Base-by-base conservation (phyloP, 2,329 filamentous ascomycete genomes). In the Aspergillus sp. region DNA sequence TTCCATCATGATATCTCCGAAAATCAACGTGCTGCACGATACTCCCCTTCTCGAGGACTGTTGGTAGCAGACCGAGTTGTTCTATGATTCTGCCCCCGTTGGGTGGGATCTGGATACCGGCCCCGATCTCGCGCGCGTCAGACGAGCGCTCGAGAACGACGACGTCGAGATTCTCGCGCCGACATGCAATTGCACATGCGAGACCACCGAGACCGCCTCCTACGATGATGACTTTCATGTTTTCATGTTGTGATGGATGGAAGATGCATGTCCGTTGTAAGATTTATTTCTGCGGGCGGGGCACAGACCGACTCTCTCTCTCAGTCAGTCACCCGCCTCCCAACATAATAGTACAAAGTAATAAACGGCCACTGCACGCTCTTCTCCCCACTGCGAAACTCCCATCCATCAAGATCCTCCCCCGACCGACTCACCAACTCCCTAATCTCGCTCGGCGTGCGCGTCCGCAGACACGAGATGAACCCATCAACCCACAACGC, bases 401-500 rank as follows among this genome's bases (percentile, higher is more conserved):
- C 59, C 65, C 65, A 65, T 4, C 53, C 57, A 9, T 27, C 46
- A 4, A 62, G 27, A 23, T 64, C 57, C 9, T 59, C 40, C 2
- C 51, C 60, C 3, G 56, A 45, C 40, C 55, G 54, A 11, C 81
- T 78, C 61, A 91, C 71, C 63, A 92, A 70, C 0, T 69, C 68
- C 69, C 87, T 77, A 5, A 90, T 82, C 73, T 92, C 90, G 14
- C 82, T 80, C 0, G 86, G 80, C 4, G 84, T 89, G 55, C 89
- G 81, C 6, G 88, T 90, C 44, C 90, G 78, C 63, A 91, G 69
- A 40, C 83, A 84, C 9, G 87, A 90, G 48, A 91, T 80, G 57
- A 84, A 76, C 2, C 89, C 89, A 71, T 92, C 90, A 66, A 88
- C 87, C 0, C 85, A 80, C 17, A 90, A 74, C 8, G 90, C 83